Evolutionary conservation across 257 asterid genomes (phyloP), one percentile per base, ranked within the genome.

Genomic region (Ilex aquifolium): DNA sequence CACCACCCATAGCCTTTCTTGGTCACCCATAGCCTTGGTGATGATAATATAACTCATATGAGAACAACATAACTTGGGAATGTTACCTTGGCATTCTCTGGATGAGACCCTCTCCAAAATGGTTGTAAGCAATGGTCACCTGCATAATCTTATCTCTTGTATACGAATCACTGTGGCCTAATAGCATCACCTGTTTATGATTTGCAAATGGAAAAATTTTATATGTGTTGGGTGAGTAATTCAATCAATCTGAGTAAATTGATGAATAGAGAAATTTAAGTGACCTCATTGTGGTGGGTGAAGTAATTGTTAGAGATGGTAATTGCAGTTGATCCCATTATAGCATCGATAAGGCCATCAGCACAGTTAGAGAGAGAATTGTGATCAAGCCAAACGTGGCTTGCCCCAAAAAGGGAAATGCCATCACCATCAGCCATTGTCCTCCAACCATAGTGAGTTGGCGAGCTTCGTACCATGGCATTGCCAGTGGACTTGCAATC

Each of bases 351-450:
- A n/a, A 91, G 78, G 2, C 98, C 98, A 59, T 91, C 98, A 0
- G 95, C 60, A 60, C 98, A 91, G 72, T 79, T 84, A 2, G 95
- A 79, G 44, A 91, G 67, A 4, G 95, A 88, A 66, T 88, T 86
- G 39, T 86, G 98, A 16, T 91, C 98, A 40, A 91, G 71, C 96
- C 98, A 91, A 51, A 91, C 73, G 36, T 91, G 95, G 64, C 94
- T 86, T 0, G 95, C 56, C 6, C 90, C 87, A 40, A 88, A 91
- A 0, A 91, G 80, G 2, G 95, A 86, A 9, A 91, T 81, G 51
- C 77, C 98, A n/a, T 91, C 98, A 1, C 98, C 98, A 57, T 91
- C 98, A 0, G 95, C 95, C 76, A 84, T 75, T 0, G 95, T 88
- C 74, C 96, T 73, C 95, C 90, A 86, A 7, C 98, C 98, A 44